Percentiles rank a stretch among this genome's conserved stretches.
These are phyloP conservation scores for Huntiella omanensis DNA, from an alignment of 2,329 filamentous ascomycete species.

Conservation along the genomic window DNA sequence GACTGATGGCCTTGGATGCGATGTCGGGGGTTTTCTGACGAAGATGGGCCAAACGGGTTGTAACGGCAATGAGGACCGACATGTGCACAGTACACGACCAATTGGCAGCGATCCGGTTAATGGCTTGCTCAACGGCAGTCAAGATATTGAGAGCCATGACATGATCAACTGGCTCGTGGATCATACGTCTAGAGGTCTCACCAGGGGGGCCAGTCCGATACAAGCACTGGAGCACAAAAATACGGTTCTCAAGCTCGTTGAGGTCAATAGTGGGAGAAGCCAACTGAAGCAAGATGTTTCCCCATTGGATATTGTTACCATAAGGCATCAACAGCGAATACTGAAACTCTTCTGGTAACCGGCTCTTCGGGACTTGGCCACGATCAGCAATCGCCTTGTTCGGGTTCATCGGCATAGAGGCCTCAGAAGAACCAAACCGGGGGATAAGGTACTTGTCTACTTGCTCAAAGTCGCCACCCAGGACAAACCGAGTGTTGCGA, in stretches of 20 bases:
- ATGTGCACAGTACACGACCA: constrained; percentile 29
- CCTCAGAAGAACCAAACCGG: too few species aligned
- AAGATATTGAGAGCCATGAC: constrained; percentile 19
- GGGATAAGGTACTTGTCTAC: too few species aligned
- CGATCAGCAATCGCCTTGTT: constrained; percentile 36
- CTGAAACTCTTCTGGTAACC: constrained; percentile 36
- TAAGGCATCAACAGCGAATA: constrained; percentile 28
- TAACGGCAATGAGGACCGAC: constrained; percentile 21
- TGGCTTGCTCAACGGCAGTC: constrained; percentile 15
- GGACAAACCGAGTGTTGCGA: too few species aligned
- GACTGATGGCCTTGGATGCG: too few species aligned
- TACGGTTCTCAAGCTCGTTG: constrained; percentile 26
- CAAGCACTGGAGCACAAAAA: constrained; percentile 29
- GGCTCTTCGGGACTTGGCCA: constrained; percentile 23
- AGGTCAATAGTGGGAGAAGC: constrained; percentile 28
- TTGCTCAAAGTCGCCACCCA: too few species aligned
- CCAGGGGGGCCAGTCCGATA: constrained; percentile 26
- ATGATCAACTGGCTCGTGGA: constrained; percentile 15
- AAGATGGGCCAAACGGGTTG: constrained; percentile 20
- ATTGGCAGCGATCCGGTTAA: constrained; percentile 24
- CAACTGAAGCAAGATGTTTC: constrained; percentile 35
- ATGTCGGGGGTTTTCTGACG: not conserved
- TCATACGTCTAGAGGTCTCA: not conserved
- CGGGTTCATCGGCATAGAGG: constrained; percentile 13
- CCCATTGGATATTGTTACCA: constrained; percentile 32